Evolutionary conservation across 1,284 basidiomycete genomes (phyloP).

Genomic region (Microbotryum saponariae): DNA sequence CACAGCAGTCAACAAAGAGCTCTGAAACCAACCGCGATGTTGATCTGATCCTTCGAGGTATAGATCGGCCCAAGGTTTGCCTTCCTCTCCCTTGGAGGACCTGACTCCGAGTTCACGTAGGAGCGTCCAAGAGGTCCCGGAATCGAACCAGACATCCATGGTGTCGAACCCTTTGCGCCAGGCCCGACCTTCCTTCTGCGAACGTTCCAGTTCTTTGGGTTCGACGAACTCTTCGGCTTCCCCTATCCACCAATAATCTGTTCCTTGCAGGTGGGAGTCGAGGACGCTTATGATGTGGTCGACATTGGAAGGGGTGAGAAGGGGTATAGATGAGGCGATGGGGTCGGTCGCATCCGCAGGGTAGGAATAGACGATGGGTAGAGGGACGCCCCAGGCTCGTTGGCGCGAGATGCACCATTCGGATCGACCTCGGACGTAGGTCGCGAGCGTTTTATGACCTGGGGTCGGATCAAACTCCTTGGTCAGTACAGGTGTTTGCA

Average conservation of each 20-base stretch:
- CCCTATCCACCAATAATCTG: constrained; percentile 86
- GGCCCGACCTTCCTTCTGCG: constrained; percentile 44
- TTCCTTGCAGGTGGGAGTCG: constrained; percentile 53
- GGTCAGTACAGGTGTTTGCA: constrained; percentile 8
- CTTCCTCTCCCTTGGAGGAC: constrained; percentile 39
- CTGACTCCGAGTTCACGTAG: constrained; percentile 45
- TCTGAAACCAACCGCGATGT: constrained; percentile 99
- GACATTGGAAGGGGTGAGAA: constrained; percentile 63
- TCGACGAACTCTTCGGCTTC: constrained; percentile 74
- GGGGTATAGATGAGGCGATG: constrained; percentile 39
- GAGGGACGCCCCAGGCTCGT: constrained; percentile 95
- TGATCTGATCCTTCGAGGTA: constrained; percentile 96
- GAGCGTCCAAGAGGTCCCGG: constrained; percentile 88
- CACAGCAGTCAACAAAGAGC: constrained; percentile 77
- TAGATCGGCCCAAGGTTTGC: constrained; percentile 62
- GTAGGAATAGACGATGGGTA: constrained; percentile 70
- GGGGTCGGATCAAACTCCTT: not conserved
- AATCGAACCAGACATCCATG: constrained; percentile 99
- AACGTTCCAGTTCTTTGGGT: constrained; percentile 47
- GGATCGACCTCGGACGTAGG: constrained; percentile 76
- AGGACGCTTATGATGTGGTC: constrained; percentile 71
- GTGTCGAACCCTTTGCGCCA: constrained; percentile 75
- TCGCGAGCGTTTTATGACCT: constrained; percentile 77
- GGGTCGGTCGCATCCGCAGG: constrained; percentile 47
- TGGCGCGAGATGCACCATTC: constrained; percentile 99